Evolutionary conservation across 805 yeast genomes (phyloP).

Genomic region (Kluyveromyces lactis): DNA sequence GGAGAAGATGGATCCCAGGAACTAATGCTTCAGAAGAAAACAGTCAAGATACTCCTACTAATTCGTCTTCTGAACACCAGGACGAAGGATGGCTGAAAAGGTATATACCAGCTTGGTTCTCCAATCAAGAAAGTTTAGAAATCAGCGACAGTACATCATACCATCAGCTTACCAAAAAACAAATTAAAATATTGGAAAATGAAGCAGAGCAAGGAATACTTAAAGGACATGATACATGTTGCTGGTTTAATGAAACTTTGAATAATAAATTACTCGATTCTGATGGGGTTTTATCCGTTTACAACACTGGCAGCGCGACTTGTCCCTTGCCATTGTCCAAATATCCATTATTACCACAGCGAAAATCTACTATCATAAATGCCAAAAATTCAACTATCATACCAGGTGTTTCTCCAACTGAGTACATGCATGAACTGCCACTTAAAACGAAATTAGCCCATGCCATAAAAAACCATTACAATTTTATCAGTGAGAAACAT

Average conservation of each 20-base stretch:
- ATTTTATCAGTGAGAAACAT: constrained; percentile 31
- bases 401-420: constrained; percentile 23
- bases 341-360: constrained; percentile 14
- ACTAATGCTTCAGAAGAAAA: neutral
- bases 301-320: constrained; percentile 22
- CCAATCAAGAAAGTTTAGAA: constrained; percentile 3
- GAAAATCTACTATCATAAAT: constrained; percentile 16
- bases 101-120: neutral
- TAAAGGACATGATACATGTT: constrained; percentile 21
- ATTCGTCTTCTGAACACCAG: neutral
- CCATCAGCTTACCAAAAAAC: constrained; percentile 20
- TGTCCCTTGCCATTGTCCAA: constrained; percentile 22
- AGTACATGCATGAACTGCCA: constrained; percentile 27
- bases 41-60: too few relatives aligned
- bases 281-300: constrained; percentile 22
- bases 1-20: constrained; percentile 1
- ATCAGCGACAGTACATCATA: constrained; percentile 18
- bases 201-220: constrained; percentile 20
- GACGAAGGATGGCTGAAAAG: neutral
- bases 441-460: constrained; percentile 28
- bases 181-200: constrained; percentile 17
- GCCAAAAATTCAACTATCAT: constrained; percentile 24
- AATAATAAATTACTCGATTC: constrained; percentile 10
- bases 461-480: constrained; percentile 31
- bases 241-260: constrained; percentile 25